These are phyloP conservation scores for Phalaenopsis equestris DNA, from an alignment of 106 monocot species.

Conservation along the genomic window DNA sequence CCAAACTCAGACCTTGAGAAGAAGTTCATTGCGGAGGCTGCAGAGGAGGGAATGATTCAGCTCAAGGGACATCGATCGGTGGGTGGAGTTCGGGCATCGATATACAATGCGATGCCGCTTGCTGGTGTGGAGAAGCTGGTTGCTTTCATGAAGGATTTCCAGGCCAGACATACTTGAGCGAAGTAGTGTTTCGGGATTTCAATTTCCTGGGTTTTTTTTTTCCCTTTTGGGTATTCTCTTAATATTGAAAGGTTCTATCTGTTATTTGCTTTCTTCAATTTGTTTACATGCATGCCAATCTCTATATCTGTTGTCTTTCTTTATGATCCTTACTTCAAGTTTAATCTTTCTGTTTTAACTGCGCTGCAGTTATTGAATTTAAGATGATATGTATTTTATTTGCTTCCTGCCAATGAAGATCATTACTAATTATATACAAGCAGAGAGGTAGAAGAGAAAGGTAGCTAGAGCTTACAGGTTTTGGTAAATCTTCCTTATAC, in stretches of 20 bases:
- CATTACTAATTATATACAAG: too few relatives aligned
- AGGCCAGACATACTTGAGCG: conserved; percentile 52
- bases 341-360: not conserved
- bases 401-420: too few relatives aligned
- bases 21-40: conserved; percentile 84
- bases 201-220: not conserved
- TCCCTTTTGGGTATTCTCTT: not conserved
- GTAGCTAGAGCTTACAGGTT: too few relatives aligned
- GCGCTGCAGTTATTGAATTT: not conserved
- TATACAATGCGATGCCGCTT: conserved; percentile 95
- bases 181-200: not conserved
- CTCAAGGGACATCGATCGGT: conserved; percentile 97
- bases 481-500: too few relatives aligned
- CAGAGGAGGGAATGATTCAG: conserved; percentile 88
- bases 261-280: not conserved
- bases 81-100: conserved; percentile 86
- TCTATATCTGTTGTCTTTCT: not conserved
- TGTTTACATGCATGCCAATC: not conserved
- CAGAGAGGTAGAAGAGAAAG: too few relatives aligned
- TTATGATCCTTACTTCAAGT: conserved; percentile 1
- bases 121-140: conserved; percentile 89
- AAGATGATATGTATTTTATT: not conserved
- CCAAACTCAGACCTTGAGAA: conserved; percentile 72
- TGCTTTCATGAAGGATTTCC: conserved; percentile 98
- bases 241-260: not conserved